Evolutionary conservation across 192 early-diverging fungal genomes (phyloP).

Genomic region (Rhizophagus prolifer): DNA sequence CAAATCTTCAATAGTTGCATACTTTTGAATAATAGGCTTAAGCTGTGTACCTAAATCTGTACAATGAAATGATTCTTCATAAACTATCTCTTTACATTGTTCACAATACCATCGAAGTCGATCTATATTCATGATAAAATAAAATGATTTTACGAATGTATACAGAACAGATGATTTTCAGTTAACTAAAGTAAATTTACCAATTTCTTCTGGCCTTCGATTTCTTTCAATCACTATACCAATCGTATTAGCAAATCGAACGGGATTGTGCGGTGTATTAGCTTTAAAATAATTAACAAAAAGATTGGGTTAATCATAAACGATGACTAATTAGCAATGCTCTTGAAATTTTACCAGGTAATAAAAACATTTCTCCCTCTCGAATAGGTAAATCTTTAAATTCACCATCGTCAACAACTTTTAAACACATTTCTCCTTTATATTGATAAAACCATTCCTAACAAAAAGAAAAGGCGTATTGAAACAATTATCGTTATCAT

Average conservation of each 20-base stretch:
- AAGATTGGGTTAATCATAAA: background rate
- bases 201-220: conserved; percentile 65
- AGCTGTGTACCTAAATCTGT: conserved; percentile 85
- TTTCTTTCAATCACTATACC: conserved; percentile 95
- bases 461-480: background rate
- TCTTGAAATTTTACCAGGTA: conserved; percentile 67
- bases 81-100: conserved; percentile 76
- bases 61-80: conserved; percentile 90
- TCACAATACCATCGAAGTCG: conserved; percentile 95
- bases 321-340: background rate
- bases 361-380: conserved; percentile 95
- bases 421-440: conserved; percentile 92
- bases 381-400: conserved; percentile 84
- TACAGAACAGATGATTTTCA: too few relatives aligned
- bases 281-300: conserved; percentile 43
- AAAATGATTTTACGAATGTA: background rate
- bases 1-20: conserved; percentile 58
- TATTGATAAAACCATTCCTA: conserved; percentile 97
- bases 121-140: conserved; percentile 51
- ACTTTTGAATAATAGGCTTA: conserved; percentile 89
- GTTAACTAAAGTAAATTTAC: conserved; percentile 37
- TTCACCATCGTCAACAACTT: conserved; percentile 71
- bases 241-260: conserved; percentile 89
- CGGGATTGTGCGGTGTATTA: conserved; percentile 93
- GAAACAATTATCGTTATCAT: conserved; percentile 7